These are phyloP conservation scores for Aspergillus melleus DNA, from an alignment of 2,329 filamentous ascomycete genomes.

Conservation along the genomic window DNA sequence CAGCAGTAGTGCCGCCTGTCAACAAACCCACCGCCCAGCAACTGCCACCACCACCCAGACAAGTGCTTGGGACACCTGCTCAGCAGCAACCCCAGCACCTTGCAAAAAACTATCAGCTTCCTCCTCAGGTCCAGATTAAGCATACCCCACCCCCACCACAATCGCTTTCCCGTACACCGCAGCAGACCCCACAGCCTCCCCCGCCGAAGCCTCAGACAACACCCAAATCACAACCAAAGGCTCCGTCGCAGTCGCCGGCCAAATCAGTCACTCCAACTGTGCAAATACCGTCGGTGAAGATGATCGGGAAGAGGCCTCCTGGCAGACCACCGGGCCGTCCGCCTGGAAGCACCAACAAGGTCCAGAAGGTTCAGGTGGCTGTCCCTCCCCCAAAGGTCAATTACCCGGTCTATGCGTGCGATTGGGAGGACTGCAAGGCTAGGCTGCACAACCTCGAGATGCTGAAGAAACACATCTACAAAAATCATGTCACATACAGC, in stretches of 20 bases:
- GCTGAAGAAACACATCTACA: slow-evolving; percentile 59
- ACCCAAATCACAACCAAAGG: not conserved
- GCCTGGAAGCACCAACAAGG: slow-evolving; percentile 19
- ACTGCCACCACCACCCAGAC: not conserved
- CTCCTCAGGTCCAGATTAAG: not conserved
- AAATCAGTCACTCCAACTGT: not conserved
- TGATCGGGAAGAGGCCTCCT: slow-evolving; percentile 13
- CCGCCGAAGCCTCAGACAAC: slow-evolving; percentile 1
- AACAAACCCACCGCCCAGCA: slow-evolving; percentile 2
- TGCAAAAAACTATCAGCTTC: not conserved
- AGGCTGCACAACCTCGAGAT: slow-evolving; percentile 63
- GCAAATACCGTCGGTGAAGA: slow-evolving; percentile 2
- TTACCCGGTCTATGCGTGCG: slow-evolving; percentile 54
- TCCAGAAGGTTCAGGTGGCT: slow-evolving; percentile 19
- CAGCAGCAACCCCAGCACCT: slow-evolving; percentile 2
- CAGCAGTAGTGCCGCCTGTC: not conserved
- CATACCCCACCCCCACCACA: not conserved
- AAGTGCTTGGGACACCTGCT: not conserved
- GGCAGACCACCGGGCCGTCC: not conserved
- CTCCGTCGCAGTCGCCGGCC: not conserved
- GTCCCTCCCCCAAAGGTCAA: slow-evolving; percentile 17
- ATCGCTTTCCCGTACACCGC: not conserved
- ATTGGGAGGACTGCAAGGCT: slow-evolving; percentile 57
- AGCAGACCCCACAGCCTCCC: not conserved
- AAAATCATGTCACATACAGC: slow-evolving; percentile 49